These are phyloP conservation scores for Fusarium keratoplasticum DNA, from an alignment of 2,329 filamentous ascomycete species.

Conservation along the genomic window DNA sequence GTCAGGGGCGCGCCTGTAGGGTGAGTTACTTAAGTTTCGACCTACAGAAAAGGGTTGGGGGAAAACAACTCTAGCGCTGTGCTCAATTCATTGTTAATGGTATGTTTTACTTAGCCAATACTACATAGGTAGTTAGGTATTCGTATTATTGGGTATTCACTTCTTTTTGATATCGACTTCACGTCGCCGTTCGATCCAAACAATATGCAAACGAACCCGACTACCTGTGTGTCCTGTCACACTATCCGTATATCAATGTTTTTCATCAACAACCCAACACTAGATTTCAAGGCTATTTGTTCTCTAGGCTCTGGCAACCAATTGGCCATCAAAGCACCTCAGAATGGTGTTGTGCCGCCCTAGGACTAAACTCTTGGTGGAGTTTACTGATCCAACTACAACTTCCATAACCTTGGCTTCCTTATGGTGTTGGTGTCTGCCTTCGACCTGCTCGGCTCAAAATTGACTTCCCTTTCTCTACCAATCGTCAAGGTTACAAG, in stretches of 20 bases:
- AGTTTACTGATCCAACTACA: neutral
- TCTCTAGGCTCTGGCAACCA: neutral
- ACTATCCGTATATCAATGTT: neutral
- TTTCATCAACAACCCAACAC: neutral
- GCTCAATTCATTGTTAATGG: neutral
- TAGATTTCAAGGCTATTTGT: neutral
- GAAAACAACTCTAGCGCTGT: neutral
- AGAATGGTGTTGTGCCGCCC: neutral
- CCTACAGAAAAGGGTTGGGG: neutral
- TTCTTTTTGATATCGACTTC: neutral
- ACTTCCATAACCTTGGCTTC: neutral
- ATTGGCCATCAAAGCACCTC: neutral
- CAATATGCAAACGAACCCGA: neutral
- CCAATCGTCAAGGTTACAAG: neutral
- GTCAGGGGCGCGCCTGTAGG: neutral
- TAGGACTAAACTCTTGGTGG: neutral
- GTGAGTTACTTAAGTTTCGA: neutral
- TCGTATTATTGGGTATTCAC: neutral
- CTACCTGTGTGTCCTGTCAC: neutral
- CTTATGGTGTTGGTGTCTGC: neutral
- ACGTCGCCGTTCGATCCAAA: neutral
- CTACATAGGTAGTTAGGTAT: neutral
- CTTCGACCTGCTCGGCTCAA: neutral
- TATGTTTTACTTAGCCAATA: neutral
- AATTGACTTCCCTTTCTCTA: neutral